Base-by-base conservation (phyloP, 306 rosid species). In the Fagus sylvatica region DNA sequence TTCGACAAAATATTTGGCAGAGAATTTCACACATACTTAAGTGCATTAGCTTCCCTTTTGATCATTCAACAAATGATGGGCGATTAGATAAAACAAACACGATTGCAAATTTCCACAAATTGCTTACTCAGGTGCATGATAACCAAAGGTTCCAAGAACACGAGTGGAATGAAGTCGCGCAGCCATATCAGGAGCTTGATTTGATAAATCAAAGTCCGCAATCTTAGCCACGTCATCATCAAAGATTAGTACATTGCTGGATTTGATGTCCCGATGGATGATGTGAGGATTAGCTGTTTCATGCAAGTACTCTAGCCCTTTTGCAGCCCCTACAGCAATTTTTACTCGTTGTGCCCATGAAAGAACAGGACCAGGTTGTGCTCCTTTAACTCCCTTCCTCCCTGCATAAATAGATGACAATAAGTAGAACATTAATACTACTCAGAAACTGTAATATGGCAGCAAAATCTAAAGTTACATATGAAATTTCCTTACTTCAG, bases 151-250 rank as follows among this genome's bases (percentile, higher is more conserved):
- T 79, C 97, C 98, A 41, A 93, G 96, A 82, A 88, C 98, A 78
- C 97, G 98, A 40, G 98, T 91, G 19, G 98, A 93, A 74, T 91
- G 97, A 79, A 93, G 98, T 57, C 98, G 95, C 30, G 98, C 95
- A 56, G 98, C 97, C 94, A 89, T 91, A 87, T 93, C 98, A 60
- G 98, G 97, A 81, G 98, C 97, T 82, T 93, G 98, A 73, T 93
- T 93, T 81, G 97, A 93, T 85, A 93, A 85, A 88, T 93, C 98
- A 83, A 93, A 93, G 82, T 93, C 98, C 2, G 97, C 95, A 83
- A 93, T 91, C 80, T 93, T 93, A 70, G 97, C 97, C 39, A 93
- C 83, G 76, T 93, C 89, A 55, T 93, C 97, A 71, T 93, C 98
- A 77, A 93, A 93, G 65, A 93, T 87, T 49, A 93, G 84, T 56